Evolutionary conservation across 768 basidiomycete species (phyloP).

Genomic region (Mrakia frigida): DNA sequence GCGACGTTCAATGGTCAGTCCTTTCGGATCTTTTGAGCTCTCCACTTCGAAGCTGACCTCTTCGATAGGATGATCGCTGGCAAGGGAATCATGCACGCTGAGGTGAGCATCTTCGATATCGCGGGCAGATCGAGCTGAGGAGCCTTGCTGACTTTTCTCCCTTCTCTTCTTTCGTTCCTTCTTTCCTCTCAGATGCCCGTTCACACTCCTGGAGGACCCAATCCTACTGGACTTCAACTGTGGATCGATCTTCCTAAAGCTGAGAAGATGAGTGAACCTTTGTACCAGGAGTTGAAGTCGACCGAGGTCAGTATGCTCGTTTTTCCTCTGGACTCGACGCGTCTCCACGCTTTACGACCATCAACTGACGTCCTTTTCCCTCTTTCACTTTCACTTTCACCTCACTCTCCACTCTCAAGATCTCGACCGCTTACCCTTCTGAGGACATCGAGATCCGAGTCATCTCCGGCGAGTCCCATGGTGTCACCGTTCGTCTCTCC

Average conservation of each 20-base stretch:
- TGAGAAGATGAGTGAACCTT: slow-evolving; percentile 66
- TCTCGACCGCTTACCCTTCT: slow-evolving; percentile 42
- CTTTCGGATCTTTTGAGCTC: not conserved
- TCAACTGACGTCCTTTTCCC: no score
- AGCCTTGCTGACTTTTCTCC: not conserved
- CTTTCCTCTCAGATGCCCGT: slow-evolving; percentile 68
- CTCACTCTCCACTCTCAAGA: slow-evolving; percentile 50
- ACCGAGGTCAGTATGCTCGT: slow-evolving; percentile 38
- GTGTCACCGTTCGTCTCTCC: slow-evolving; percentile 45
- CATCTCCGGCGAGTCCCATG: slow-evolving; percentile 83
- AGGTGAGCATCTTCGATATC: not conserved
- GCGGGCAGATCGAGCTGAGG: slow-evolving; percentile 70
- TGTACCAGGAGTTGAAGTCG: slow-evolving; percentile 42
- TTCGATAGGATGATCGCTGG: slow-evolving; percentile 52
- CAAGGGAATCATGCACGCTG: slow-evolving; percentile 34
- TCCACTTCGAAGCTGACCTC: not conserved
- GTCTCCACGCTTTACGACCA: no score
- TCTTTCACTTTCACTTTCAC: no score
- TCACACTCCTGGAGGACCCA: slow-evolving; percentile 59
- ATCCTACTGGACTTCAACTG: slow-evolving; percentile 62
- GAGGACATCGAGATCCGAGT: slow-evolving; percentile 46
- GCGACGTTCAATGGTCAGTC: slow-evolving; percentile 79
- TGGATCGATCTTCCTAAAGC: slow-evolving; percentile 47
- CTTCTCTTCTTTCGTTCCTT: not conserved
- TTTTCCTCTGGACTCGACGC: no score